Base-by-base conservation (phyloP, 2,329 filamentous ascomycete species). In the Paraphoma sp. region DNA sequence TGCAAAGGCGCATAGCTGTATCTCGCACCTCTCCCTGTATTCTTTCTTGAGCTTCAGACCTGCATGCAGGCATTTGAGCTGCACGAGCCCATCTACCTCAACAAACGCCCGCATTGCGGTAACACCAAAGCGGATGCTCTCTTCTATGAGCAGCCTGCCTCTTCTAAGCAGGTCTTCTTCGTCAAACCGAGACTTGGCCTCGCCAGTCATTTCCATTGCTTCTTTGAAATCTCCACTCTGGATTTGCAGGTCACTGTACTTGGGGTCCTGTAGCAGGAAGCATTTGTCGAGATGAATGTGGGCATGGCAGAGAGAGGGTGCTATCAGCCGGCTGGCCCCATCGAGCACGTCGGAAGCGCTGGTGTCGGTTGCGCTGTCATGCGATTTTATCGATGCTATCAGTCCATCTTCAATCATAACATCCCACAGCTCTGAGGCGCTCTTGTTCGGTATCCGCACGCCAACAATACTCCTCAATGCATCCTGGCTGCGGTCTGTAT, bases 231-330 rank as follows among this genome's bases (percentile, higher is more conserved):
- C 82, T 42, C 89, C 89, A 3, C 79, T 78, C 45, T 80, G 70
- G 14, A 89, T 86, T 40, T 85, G 80, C 12, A 90, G 79, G 63
- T 89, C 83, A 1, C 81, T 77, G 73, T 87, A 90, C 65, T 82
- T 83, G 4, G 84, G 82, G 62, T 86, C 81, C 17, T 80, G 85
- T 9, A 89, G 78, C 29, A 89, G 74, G 63, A 85, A 89, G 40
- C 85, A 82, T 68, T 89, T 89, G 73, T 92, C 89, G 29, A 92
- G 80, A 68, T 92, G 89, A 48, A 92, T 85, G 63, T 92, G 89
- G 7, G 89, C 88, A 68, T 92, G 89, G 62, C 88, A 90, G 3
- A 92, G 81, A 8, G 83, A 81, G 3, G 87, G 86, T 17, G 78
- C 75, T 10, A 86, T 64, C 1, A 86, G 73, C 28, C 78, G 70